Percentiles rank a stretch among this genome's conserved stretches.
phyloP scores from a whole-genome alignment of 371 early-diverging fungal genomes.

The Mucor velutinosus region DNA sequence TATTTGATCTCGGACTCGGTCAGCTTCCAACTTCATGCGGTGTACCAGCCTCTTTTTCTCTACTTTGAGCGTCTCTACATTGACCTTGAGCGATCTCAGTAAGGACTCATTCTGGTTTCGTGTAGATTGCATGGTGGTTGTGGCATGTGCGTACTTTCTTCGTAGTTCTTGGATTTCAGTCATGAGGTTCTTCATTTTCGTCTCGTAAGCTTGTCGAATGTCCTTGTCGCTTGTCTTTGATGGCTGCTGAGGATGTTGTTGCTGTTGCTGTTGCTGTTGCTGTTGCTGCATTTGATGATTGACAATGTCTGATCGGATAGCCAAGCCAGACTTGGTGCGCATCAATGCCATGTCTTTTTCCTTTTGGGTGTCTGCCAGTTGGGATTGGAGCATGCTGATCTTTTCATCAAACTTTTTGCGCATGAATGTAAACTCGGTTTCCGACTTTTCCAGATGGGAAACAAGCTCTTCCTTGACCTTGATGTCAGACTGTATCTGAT shows the following conservation, averaged over 20 bases:
- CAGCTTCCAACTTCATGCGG: constrained; percentile 75
- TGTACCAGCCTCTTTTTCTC: constrained; percentile 82
- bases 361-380: constrained; percentile 59
- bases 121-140: constrained; percentile 56
- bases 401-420: constrained; percentile 75
- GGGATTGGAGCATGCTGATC: constrained; percentile 57
- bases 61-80: constrained; percentile 66
- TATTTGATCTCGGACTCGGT: constrained; percentile 68
- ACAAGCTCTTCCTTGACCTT: constrained; percentile 67
- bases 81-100: constrained; percentile 52
- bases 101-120: constrained; percentile 58
- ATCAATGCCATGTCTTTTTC: constrained; percentile 70
- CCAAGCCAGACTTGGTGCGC: constrained; percentile 24
- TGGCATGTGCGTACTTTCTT: constrained; percentile 62
- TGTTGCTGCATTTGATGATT: background rate
- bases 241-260: constrained; percentile 7
- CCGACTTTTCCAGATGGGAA: constrained; percentile 59
- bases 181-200: constrained; percentile 69
- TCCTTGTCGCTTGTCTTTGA: constrained; percentile 11
- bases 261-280: constrained; percentile 26
- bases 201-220: constrained; percentile 60
- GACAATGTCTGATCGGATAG: constrained; percentile 21
- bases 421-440: constrained; percentile 60
- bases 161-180: constrained; percentile 66
- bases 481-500: constrained; percentile 75